Conservation (phyloP, 2,329 filamentous ascomycete species). For the Diaporthe aspalathi region DNA sequence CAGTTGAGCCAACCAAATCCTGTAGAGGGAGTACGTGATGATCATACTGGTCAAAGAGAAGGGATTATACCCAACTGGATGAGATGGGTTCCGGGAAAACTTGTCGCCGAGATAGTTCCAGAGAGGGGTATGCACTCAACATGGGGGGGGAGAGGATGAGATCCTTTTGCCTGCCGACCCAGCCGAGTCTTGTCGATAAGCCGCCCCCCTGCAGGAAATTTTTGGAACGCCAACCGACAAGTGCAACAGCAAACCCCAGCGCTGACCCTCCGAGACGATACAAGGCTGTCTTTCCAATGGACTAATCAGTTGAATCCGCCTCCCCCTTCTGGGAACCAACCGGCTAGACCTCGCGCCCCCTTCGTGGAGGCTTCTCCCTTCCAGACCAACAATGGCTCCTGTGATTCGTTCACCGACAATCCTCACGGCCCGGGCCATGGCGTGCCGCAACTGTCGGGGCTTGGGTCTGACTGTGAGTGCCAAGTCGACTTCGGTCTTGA, state of each 20-base stretch:
- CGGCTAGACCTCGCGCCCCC: background rate
- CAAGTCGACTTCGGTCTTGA: background rate
- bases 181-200: constrained; percentile 28
- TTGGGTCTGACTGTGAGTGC: background rate
- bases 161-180: constrained; percentile 34
- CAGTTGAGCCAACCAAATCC: no score
- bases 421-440: constrained; percentile 30
- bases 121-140: no score
- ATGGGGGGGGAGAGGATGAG: no score
- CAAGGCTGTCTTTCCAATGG: background rate
- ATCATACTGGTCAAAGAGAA: no score
- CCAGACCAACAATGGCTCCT: constrained; percentile 45
- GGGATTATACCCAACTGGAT: no score
- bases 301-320: constrained; percentile 1
- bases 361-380: background rate
- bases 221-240: no score
- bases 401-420: constrained; percentile 44
- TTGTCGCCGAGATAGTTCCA: no score
- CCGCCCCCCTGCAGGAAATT: constrained; percentile 5
- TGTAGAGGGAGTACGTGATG: no score
- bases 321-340: background rate
- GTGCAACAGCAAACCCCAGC: background rate
- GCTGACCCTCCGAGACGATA: background rate
- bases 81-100: no score
- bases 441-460: constrained; percentile 28